Evolutionary conservation across 352 stramenopile species (phyloP).

Genomic region (Peronospora destructor): DNA sequence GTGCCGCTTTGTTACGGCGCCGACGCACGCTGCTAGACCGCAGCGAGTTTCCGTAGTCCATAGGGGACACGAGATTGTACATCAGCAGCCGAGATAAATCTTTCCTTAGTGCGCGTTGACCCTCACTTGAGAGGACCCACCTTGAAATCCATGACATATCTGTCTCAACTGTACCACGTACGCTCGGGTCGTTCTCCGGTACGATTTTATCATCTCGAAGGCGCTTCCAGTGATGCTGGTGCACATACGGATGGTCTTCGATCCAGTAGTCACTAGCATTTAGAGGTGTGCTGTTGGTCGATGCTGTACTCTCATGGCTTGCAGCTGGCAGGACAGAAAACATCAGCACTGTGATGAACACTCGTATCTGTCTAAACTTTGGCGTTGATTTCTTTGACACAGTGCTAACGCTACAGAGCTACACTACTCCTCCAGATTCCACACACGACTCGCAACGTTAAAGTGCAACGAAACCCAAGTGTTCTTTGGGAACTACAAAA

Average conservation of each 20-base stretch:
- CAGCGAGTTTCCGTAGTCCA: slow-evolving; percentile 32
- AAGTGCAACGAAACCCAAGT: no score
- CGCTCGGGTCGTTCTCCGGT: slow-evolving; percentile 20
- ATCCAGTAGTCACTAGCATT: slow-evolving; percentile 37
- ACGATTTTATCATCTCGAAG: slow-evolving; percentile 37
- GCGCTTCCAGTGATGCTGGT: slow-evolving; percentile 32
- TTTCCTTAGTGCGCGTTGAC: slow-evolving; percentile 28
- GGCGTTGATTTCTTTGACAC: no score
- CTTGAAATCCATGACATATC: slow-evolving; percentile 29
- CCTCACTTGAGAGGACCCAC: slow-evolving; percentile 27
- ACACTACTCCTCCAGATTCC: no score
- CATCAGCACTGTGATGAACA: background rate
- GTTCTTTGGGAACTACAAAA: no score
- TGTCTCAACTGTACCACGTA: slow-evolving; percentile 15
- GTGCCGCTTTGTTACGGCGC: slow-evolving; percentile 28
- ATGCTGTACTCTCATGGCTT: background rate
- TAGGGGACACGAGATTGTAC: slow-evolving; percentile 48
- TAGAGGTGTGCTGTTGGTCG: background rate
- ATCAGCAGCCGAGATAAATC: slow-evolving; percentile 27
- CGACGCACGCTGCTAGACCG: slow-evolving; percentile 28
- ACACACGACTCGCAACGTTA: no score
- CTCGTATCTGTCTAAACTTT: no score
- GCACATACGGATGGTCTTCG: slow-evolving; percentile 39
- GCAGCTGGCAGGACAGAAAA: background rate
- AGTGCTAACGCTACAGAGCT: no score